Base-by-base conservation (phyloP, 106 monocot genomes). In the Acorus gramineus region DNA sequence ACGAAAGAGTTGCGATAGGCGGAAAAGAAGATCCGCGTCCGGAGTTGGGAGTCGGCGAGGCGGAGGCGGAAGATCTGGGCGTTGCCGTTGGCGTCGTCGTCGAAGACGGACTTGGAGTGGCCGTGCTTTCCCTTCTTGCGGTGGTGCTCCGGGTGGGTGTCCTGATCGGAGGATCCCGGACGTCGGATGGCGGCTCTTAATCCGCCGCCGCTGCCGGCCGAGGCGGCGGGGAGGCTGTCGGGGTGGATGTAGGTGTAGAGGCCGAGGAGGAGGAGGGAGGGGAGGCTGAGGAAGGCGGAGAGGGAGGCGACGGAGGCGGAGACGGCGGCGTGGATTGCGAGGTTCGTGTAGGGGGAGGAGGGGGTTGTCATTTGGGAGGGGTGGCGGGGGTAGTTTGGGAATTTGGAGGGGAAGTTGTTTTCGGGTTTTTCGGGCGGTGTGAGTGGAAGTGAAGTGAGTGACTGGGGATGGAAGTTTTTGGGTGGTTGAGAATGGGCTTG, bases 241-340 rank as follows among this genome's bases (percentile, higher is more conserved):
- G 86, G 86, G 73, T 81, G 77, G 73, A 90, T 65, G 83, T 86
- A 86, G 54, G 86, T 83, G 73, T 81, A 69, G 74, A 90, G 69
- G 58, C 79, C 75, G 61, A 79, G 65, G 51, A 86, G 78, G 45
- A 69, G 11, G 61, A 72, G 62, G 13, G 78, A 66, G 2, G 80
- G 90, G 57, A 90, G 63, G 55, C 72, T 57, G 68, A 81, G 54
- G 74, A 75, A 5, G 43, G 52, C 44, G 61, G 71, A 49, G 69
- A 81, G 61, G 46, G 71, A 11, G 59, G 66, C 61, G 56, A 44
- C 45, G 64, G 73, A 43, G 53, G 59, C 12, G 50, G 82, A 53
- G 66, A 65, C 9, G 59, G 57, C 55, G 69, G 71, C 71, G 74
- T 78, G 69, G 73, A 75, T 48, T 66, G 80, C 52, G 56, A 74